Evolutionary conservation across 148 eudicot species (phyloP).

Genomic region (Beta vulgaris): DNA sequence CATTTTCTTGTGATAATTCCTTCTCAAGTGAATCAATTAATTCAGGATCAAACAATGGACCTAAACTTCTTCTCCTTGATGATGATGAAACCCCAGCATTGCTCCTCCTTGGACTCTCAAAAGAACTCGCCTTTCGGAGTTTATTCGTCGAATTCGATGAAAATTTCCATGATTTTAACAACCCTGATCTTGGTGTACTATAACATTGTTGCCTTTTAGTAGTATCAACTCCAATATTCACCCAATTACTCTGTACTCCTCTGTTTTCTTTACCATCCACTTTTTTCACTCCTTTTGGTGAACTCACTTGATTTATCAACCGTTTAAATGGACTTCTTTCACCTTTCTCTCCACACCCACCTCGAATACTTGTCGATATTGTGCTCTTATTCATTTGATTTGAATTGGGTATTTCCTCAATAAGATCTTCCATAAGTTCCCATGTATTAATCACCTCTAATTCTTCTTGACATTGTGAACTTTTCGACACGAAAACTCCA

Average conservation of each 20-base stretch:
- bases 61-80: constrained; percentile 46
- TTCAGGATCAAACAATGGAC: constrained; percentile 74
- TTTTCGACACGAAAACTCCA: constrained; percentile 23
- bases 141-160: constrained; percentile 32
- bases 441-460: constrained; percentile 74
- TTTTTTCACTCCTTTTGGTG: constrained; percentile 45
- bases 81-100: constrained; percentile 35
- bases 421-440: constrained; percentile 89
- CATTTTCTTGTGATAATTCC: constrained; percentile 49
- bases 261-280: constrained; percentile 55
- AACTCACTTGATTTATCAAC: constrained; percentile 41
- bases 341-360: too few relatives aligned
- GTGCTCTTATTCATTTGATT: constrained; percentile 44
- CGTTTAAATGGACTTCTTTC: constrained; percentile 49
- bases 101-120: constrained; percentile 30
- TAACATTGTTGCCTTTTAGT: constrained; percentile 25
- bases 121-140: constrained; percentile 34
- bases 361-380: constrained; percentile 30
- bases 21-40: constrained; percentile 43
- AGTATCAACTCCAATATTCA: not conserved
- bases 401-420: constrained; percentile 40
- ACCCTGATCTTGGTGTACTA: constrained; percentile 42
- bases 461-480: constrained; percentile 36
- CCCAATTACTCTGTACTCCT: constrained; percentile 13
- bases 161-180: constrained; percentile 36